Evolutionary conservation across 1,284 basidiomycete species (phyloP).

Genomic region (Veloboletus limbatus): DNA sequence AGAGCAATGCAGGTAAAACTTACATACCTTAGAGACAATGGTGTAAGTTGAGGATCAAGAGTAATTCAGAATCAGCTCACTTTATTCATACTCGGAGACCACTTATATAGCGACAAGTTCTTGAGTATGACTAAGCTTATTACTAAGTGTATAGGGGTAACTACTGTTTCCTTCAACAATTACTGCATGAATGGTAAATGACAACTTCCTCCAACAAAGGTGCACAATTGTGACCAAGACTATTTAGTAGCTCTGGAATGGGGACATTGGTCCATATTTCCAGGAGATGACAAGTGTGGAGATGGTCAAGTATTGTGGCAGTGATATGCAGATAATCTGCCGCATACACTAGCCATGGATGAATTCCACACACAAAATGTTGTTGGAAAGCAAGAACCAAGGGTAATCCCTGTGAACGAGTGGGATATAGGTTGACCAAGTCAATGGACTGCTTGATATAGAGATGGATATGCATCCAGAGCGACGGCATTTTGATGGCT

Average conservation of each 20-base stretch:
- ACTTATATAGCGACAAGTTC: no score
- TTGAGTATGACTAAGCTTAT: no score
- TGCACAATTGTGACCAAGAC: conserved; percentile 20
- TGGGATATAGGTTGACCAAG: conserved; percentile 27
- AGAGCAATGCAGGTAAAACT: no score
- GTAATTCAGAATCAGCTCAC: no score
- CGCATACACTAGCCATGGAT: conserved; percentile 16
- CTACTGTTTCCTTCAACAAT: no score
- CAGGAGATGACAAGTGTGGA: conserved; percentile 25
- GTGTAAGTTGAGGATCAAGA: no score
- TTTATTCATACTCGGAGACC: no score
- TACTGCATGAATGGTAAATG: conserved; percentile 28
- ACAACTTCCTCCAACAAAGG: conserved; percentile 26
- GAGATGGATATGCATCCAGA: conserved; percentile 29
- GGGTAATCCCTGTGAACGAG: conserved; percentile 28
- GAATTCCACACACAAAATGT: conserved; percentile 19
- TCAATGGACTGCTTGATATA: conserved; percentile 27
- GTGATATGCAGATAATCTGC: conserved; percentile 24
- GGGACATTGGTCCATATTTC: conserved; percentile 28
- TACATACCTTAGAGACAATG: no score
- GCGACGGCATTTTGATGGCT: conserved; percentile 19
- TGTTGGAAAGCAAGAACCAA: conserved; percentile 25
- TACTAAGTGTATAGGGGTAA: no score
- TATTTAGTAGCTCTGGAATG: conserved; percentile 27
- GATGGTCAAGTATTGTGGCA: conserved; percentile 26